These are phyloP conservation scores for Diddensiella santjacobensis DNA, from an alignment of 805 yeast species.

Conservation along the genomic window DNA sequence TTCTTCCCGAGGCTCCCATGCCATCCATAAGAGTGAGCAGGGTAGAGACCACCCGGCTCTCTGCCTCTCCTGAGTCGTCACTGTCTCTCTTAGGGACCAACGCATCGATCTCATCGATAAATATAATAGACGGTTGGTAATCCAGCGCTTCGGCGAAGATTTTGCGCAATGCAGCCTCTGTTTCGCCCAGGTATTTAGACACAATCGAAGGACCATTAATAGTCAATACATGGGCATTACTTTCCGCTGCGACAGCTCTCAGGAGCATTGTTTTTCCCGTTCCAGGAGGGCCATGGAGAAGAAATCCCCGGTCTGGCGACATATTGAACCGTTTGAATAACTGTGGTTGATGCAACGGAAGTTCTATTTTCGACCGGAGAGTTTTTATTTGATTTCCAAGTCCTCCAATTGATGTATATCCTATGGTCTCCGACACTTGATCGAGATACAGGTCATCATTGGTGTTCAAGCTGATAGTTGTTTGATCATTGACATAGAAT, in stretches of 20 bases:
- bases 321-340: slow-evolving; percentile 82
- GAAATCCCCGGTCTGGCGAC: slow-evolving; percentile 88
- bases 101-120: slow-evolving; percentile 93
- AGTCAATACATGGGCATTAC: slow-evolving; percentile 75
- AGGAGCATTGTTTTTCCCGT: slow-evolving; percentile 92
- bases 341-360: slow-evolving; percentile 76
- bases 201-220: slow-evolving; percentile 90
- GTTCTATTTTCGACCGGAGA: slow-evolving; percentile 63
- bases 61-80: slow-evolving; percentile 89
- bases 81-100: slow-evolving; percentile 77
- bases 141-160: slow-evolving; percentile 79
- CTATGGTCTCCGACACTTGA: slow-evolving; percentile 6
- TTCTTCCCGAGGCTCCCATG: slow-evolving; percentile 95
- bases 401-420: slow-evolving; percentile 73
- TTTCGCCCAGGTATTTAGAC: slow-evolving; percentile 90
- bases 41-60: slow-evolving; percentile 86
- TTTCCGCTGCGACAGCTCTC: slow-evolving; percentile 72
- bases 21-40: slow-evolving; percentile 94
- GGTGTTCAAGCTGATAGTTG: background rate
- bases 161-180: slow-evolving; percentile 79
- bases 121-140: slow-evolving; percentile 82
- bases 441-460: background rate
- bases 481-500: background rate
- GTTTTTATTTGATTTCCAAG: slow-evolving; percentile 56
- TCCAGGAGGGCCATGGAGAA: slow-evolving; percentile 95